Percentiles rank a stretch among this genome's conserved stretches.
These are phyloP conservation scores for Mollisia scopiformis DNA, from an alignment of 2,329 filamentous ascomycete species.

Conservation along the genomic window DNA sequence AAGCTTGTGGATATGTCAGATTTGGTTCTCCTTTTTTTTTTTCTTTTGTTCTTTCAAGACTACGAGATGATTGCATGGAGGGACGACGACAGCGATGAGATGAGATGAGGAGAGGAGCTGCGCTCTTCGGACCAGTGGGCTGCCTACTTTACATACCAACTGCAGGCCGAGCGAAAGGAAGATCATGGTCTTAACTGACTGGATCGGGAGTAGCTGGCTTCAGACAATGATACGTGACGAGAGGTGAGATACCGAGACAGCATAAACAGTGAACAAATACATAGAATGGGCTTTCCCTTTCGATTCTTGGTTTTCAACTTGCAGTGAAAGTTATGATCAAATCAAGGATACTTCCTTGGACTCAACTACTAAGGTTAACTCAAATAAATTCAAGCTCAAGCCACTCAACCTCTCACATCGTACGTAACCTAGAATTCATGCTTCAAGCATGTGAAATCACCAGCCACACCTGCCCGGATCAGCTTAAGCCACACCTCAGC, in stretches of 20 bases:
- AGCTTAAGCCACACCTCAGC: background rate
- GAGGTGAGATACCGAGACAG: background rate
- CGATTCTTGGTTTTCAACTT: background rate
- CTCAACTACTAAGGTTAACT: background rate
- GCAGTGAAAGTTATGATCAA: too few species aligned
- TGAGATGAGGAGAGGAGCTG: background rate
- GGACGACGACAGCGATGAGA: background rate
- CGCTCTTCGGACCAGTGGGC: background rate
- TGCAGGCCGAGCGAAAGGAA: background rate
- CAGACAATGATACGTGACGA: background rate
- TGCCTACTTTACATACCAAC: background rate
- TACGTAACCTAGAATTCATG: too few species aligned
- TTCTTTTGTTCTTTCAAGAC: background rate
- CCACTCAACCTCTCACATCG: too few species aligned
- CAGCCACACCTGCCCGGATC: background rate
- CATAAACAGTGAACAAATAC: background rate
- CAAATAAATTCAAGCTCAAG: background rate
- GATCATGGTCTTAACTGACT: background rate
- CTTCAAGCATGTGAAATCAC: background rate
- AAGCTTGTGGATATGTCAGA: background rate
- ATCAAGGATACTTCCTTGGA: too few species aligned
- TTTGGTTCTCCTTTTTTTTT: background rate
- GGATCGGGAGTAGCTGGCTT: background rate
- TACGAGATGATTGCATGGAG: background rate
- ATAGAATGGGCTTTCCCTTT: background rate